These are phyloP conservation scores for Ophiorrhiza pumila DNA, from an alignment of 257 asterid species.

Conservation along the genomic window DNA sequence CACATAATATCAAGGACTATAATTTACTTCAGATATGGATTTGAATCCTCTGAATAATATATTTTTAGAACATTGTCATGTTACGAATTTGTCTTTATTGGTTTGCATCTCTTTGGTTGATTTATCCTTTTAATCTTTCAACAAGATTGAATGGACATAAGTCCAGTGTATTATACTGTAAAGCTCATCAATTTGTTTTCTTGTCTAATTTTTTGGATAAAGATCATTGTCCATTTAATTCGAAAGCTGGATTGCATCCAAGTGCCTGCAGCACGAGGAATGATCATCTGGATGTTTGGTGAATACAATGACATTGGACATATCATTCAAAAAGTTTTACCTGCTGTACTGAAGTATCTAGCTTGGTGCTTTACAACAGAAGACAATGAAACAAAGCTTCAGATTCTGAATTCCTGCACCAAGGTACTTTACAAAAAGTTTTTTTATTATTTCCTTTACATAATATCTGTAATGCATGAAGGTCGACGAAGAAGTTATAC, in stretches of 20 bases:
- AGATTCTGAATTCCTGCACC: slow-evolving; percentile 75
- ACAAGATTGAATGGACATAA: background rate
- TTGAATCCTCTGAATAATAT: background rate
- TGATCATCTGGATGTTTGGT: slow-evolving; percentile 95
- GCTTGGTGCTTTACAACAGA: slow-evolving; percentile 68
- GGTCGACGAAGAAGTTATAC: background rate
- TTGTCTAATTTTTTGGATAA: slow-evolving; percentile 27
- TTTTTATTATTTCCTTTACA: slow-evolving; percentile 9
- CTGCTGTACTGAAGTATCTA: slow-evolving; percentile 65
- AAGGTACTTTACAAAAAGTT: slow-evolving; percentile 49
- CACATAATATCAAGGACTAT: slow-evolving; percentile 2
- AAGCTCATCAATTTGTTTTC: slow-evolving; percentile 14
- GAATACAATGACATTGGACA: slow-evolving; percentile 64
- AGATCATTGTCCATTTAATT: slow-evolving; percentile 78
- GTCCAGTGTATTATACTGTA: background rate
- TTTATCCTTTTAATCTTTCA: slow-evolving; percentile 2
- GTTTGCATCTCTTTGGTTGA: background rate
- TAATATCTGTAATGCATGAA: background rate
- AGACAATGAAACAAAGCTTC: slow-evolving; percentile 83
- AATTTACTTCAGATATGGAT: background rate
- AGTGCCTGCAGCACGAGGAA: slow-evolving; percentile 87
- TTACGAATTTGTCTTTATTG: background rate
- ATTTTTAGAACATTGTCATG: background rate
- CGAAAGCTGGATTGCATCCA: slow-evolving; percentile 70
- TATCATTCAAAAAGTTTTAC: slow-evolving; percentile 61